Percentiles rank a stretch among this genome's conserved stretches.
Evolutionary conservation across 73 alveolate genomes (phyloP).

Genomic region (Paramecium tetraurelia): DNA sequence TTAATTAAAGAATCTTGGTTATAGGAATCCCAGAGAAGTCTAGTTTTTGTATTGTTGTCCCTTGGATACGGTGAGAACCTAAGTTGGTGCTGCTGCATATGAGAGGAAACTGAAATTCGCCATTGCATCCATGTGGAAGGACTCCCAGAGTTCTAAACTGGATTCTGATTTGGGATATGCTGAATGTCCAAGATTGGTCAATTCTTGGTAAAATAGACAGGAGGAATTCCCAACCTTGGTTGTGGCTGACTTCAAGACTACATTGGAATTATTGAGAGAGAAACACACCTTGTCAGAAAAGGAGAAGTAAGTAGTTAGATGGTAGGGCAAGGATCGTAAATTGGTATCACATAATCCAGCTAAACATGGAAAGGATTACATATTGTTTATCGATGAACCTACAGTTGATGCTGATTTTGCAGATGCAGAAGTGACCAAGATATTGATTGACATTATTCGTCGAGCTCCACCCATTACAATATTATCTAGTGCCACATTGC

Average conservation of each 20-base stretch:
- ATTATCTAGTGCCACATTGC: slow-evolving; percentile 28
- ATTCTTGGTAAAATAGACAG: slow-evolving; percentile 3
- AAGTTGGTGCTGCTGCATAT: slow-evolving; percentile 45
- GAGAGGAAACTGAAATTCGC: slow-evolving; percentile 42
- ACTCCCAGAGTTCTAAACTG: neutral
- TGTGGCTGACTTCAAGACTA: slow-evolving; percentile 32
- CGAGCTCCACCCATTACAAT: slow-evolving; percentile 48
- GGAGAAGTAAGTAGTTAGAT: neutral
- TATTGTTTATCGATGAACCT: slow-evolving; percentile 44
- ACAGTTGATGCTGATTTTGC: slow-evolving; percentile 53
- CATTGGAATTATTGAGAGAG: slow-evolving; percentile 8
- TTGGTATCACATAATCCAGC: neutral
- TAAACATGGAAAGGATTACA: slow-evolving; percentile 13
- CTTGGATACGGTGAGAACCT: slow-evolving; percentile 27
- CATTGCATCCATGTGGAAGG: slow-evolving; percentile 48
- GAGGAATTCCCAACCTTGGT: slow-evolving; percentile 27
- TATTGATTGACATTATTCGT: slow-evolving; percentile 1
- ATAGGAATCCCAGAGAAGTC: neutral
- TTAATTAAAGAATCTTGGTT: neutral
- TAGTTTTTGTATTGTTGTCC: slow-evolving; percentile 44
- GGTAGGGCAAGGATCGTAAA: slow-evolving; percentile 48
- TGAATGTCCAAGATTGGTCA: slow-evolving; percentile 40
- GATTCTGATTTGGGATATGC: neutral
- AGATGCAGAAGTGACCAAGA: slow-evolving; percentile 16
- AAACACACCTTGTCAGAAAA: neutral